Percentiles rank a stretch among this genome's conserved stretches.
phyloP scores from a whole-genome alignment of 495 filamentous ascomycete species.

The Hypoxylon fuscum region DNA sequence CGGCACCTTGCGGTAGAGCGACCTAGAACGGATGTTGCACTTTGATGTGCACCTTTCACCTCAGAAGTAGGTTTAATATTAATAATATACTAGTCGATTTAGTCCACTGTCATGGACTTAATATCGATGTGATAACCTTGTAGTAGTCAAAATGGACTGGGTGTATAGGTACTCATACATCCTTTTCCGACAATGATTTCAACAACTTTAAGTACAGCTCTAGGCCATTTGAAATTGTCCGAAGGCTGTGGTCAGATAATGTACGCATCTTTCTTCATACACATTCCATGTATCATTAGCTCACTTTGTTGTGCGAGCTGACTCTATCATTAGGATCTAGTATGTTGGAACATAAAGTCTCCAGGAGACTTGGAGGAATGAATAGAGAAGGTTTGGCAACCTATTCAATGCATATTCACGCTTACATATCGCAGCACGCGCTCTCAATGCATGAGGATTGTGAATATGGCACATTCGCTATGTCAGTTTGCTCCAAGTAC shows the following conservation, averaged over 20 bases:
- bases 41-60: not conserved
- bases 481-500: conserved; percentile 5
- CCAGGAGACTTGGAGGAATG: conserved; percentile 2
- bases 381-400: conserved; percentile 11
- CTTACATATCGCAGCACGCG: conserved; percentile 12
- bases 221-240: conserved; percentile 16
- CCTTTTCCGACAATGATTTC: conserved; percentile 17
- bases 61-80: no score
- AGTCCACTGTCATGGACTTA: not conserved
- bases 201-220: conserved; percentile 1
- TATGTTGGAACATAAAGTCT: conserved; percentile 7
- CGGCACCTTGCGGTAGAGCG: not conserved
- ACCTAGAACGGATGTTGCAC: not conserved
- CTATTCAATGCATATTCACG: not conserved
- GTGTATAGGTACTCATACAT: not conserved
- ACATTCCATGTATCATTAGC: not conserved
- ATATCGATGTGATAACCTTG: not conserved
- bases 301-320: not conserved
- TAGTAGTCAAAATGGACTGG: conserved; percentile 15
- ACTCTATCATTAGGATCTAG: conserved; percentile 1
- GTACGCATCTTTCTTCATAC: no score
- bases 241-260: conserved; percentile 7
- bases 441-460: not conserved
- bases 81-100: not conserved
- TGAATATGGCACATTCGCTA: conserved; percentile 6